A percentile compares a stretch with the other conserved stretches of the same genome.
Conservation (phyloP, 768 basidiomycete genomes). For the Imleria badia region DNA sequence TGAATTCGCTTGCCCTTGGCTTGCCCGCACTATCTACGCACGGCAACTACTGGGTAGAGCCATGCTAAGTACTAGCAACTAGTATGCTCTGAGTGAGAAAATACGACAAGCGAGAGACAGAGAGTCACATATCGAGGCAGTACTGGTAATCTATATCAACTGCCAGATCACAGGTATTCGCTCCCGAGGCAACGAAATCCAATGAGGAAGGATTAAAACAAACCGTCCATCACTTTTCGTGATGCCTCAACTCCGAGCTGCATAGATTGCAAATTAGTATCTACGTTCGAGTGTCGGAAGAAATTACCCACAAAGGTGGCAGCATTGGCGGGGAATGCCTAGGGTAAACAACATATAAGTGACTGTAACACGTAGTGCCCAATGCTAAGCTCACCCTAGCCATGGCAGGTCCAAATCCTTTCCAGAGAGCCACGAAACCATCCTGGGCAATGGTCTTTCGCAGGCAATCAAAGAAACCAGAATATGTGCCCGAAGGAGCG, state of each 20-base stretch:
- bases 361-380: not conserved
- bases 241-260: slow-evolving; percentile 93
- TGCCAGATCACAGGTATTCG: slow-evolving; percentile 1
- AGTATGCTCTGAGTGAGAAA: slow-evolving; percentile 4
- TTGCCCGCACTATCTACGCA: slow-evolving; percentile 1
- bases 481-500: slow-evolving; percentile 96
- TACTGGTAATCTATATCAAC: slow-evolving; percentile 5
- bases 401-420: slow-evolving; percentile 98
- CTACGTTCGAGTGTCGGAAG: not conserved
- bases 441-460: slow-evolving; percentile 89
- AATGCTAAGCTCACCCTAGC: slow-evolving; percentile 56
- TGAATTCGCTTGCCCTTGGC: no score
- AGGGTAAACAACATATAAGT: slow-evolving; percentile 2
- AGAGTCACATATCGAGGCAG: slow-evolving; percentile 7
- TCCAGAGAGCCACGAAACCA: slow-evolving; percentile 89
- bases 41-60: not conserved
- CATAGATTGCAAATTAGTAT: slow-evolving; percentile 1
- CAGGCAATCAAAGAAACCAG: slow-evolving; percentile 89
- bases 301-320: slow-evolving; percentile 76
- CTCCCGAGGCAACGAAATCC: slow-evolving; percentile 2
- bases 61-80: not conserved
- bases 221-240: slow-evolving; percentile 73
- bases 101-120: slow-evolving; percentile 1
- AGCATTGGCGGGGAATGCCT: slow-evolving; percentile 98
- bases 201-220: slow-evolving; percentile 41